Evolutionary conservation across 176 grass and related monocot species (phyloP).

Genomic region (Oryza rufipogon): DNA sequence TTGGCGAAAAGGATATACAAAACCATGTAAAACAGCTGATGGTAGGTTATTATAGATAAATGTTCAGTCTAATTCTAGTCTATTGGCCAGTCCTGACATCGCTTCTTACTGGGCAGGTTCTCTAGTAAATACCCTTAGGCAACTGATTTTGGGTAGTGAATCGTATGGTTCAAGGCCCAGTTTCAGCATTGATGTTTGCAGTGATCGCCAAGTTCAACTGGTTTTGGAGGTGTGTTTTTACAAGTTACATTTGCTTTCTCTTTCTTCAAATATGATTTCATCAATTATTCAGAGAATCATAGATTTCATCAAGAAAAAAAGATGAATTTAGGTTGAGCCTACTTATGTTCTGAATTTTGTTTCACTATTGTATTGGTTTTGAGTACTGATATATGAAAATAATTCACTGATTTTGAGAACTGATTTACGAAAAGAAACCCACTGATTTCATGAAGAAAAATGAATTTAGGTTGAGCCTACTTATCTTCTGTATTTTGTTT

Average conservation of each 20-base stretch:
- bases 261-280: neutral
- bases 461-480: neutral
- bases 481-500: neutral
- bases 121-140: slow-evolving; percentile 61
- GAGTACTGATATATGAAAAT: neutral
- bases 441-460: neutral
- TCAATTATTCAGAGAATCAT: neutral
- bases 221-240: slow-evolving; percentile 66
- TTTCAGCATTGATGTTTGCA: slow-evolving; percentile 74
- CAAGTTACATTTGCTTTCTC: slow-evolving; percentile 29
- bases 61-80: neutral
- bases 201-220: slow-evolving; percentile 78
- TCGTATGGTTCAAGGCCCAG: slow-evolving; percentile 82
- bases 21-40: slow-evolving; percentile 61
- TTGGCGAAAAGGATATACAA: slow-evolving; percentile 59
- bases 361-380: neutral
- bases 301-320: neutral
- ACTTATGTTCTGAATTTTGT: neutral
- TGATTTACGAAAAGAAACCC: no score
- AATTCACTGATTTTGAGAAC: neutral
- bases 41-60: slow-evolving; percentile 48
- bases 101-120: slow-evolving; percentile 41
- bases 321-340: neutral
- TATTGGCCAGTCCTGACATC: slow-evolving; percentile 35
- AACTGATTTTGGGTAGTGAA: slow-evolving; percentile 66